These are phyloP conservation scores for Arthrobotrys iridis DNA, from an alignment of 2,329 filamentous ascomycete species.

Conservation along the genomic window DNA sequence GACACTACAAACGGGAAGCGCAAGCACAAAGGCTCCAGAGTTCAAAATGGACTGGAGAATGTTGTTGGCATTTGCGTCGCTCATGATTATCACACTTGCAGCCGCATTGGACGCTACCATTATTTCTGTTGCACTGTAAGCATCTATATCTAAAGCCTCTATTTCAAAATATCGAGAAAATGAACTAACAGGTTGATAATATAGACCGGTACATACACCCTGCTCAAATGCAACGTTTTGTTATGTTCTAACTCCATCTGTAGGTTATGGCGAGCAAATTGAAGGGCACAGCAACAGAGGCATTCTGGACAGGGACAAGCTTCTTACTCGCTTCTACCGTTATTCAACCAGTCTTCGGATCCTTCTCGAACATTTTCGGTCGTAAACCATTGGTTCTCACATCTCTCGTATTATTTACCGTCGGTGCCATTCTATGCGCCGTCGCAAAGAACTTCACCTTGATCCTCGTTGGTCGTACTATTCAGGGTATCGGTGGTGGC, in stretches of 20 bases:
- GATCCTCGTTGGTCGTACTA: conserved; percentile 61
- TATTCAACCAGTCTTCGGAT: conserved; percentile 66
- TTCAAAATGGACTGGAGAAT: conserved; percentile 49
- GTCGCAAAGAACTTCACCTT: conserved; percentile 61
- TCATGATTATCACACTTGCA: conserved; percentile 52
- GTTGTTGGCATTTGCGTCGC: conserved; percentile 39
- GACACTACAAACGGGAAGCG: conserved; percentile 34
- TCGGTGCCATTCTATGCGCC: conserved; percentile 62
- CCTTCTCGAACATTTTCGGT: conserved; percentile 63
- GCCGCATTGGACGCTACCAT: conserved; percentile 51
- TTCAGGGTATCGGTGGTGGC: conserved; percentile 67
- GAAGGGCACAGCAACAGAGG: conserved; percentile 68
- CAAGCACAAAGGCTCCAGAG: conserved; percentile 32
- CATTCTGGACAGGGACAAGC: conserved; percentile 77
- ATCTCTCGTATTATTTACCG: conserved; percentile 61
- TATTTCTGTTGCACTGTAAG: conserved; percentile 51
- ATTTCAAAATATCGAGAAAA: neutral
- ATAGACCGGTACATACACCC: conserved; percentile 8
- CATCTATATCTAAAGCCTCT: neutral
- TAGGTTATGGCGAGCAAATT: conserved; percentile 66
- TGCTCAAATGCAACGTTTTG: neutral
- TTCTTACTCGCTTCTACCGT: conserved; percentile 74
- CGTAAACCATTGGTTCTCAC: conserved; percentile 60
- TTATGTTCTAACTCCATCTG: neutral
- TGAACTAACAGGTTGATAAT: neutral